Percentiles rank a stretch among this genome's conserved stretches.
These are phyloP conservation scores for Cladobotryum protrusum DNA, from an alignment of 2,329 filamentous ascomycete species.

Conservation along the genomic window DNA sequence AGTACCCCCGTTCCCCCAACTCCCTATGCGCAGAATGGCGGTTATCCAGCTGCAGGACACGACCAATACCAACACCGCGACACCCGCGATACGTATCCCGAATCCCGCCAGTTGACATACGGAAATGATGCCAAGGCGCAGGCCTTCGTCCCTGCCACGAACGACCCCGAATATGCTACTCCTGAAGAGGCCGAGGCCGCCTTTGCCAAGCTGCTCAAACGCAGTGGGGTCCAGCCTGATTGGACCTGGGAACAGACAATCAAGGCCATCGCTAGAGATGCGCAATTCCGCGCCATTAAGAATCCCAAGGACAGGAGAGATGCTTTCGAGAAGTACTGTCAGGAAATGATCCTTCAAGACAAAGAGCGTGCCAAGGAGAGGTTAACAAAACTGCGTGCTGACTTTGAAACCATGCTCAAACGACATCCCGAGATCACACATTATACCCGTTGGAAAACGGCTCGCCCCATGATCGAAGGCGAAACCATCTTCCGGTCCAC, in stretches of 20 bases:
- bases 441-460: conserved; percentile 96
- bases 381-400: conserved; percentile 80
- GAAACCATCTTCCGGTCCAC: conserved; percentile 95
- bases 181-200: conserved; percentile 87
- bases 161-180: conserved; percentile 72
- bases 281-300: conserved; percentile 87
- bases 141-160: conserved; percentile 55
- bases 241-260: conserved; percentile 92
- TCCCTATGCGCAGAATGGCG: conserved; percentile 38
- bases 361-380: conserved; percentile 92
- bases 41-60: conserved; percentile 29
- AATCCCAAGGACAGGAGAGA: conserved; percentile 85
- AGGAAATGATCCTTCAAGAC: conserved; percentile 84
- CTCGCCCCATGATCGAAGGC: conserved; percentile 85
- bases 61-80: conserved; percentile 32
- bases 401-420: conserved; percentile 94
- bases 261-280: conserved; percentile 78
- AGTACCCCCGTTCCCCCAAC: conserved; percentile 35
- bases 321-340: conserved; percentile 91
- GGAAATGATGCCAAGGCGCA: conserved; percentile 51
- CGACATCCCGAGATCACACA: conserved; percentile 96
- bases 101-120: conserved; percentile 53
- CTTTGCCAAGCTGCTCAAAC: conserved; percentile 83
- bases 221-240: conserved; percentile 79
- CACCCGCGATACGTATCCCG: conserved; percentile 36